Evolutionary conservation across 768 basidiomycete genomes (phyloP).

Genomic region (Daedaleopsis nitida): DNA sequence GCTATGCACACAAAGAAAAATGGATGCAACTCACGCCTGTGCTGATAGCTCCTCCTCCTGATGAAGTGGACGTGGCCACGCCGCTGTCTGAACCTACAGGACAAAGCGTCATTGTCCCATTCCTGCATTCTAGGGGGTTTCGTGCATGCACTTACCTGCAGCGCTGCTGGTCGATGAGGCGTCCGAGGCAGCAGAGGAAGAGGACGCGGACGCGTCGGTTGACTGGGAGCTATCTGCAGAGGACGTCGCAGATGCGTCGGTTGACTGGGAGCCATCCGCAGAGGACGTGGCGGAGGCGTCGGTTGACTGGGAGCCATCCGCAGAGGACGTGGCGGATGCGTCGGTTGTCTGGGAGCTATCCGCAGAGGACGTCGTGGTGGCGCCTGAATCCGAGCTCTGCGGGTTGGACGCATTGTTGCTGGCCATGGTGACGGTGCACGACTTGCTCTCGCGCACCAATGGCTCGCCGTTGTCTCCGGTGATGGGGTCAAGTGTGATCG

Average conservation of each 20-base stretch:
- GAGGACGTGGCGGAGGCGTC: conserved; percentile 18
- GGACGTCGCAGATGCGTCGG: conserved; percentile 4
- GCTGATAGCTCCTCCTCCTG: not conserved
- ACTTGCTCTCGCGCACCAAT: conserved; percentile 34
- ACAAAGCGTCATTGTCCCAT: too few species aligned
- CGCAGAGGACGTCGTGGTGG: not conserved
- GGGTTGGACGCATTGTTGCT: conserved; percentile 6
- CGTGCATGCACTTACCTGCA: not conserved
- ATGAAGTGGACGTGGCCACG: conserved; percentile 23
- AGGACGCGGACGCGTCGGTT: conserved; percentile 14
- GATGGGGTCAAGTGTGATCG: conserved; percentile 37
- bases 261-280: conserved; percentile 16
- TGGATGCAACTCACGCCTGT: not conserved
- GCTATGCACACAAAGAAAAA: not conserved
- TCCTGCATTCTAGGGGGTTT: too few species aligned
- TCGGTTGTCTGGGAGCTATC: not conserved
- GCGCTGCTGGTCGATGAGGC: not conserved
- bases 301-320: not conserved
- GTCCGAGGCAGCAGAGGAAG: conserved; percentile 25
- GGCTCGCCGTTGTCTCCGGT: conserved; percentile 32
- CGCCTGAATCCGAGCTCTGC: not conserved
- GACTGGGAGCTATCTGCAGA: not conserved
- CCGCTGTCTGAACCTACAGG: conserved; percentile 20
- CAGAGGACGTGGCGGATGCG: conserved; percentile 4
- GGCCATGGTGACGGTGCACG: conserved; percentile 29